Evolutionary conservation across 208 protist species (phyloP).

Genomic region (Acanthamoeba divionensis): DNA sequence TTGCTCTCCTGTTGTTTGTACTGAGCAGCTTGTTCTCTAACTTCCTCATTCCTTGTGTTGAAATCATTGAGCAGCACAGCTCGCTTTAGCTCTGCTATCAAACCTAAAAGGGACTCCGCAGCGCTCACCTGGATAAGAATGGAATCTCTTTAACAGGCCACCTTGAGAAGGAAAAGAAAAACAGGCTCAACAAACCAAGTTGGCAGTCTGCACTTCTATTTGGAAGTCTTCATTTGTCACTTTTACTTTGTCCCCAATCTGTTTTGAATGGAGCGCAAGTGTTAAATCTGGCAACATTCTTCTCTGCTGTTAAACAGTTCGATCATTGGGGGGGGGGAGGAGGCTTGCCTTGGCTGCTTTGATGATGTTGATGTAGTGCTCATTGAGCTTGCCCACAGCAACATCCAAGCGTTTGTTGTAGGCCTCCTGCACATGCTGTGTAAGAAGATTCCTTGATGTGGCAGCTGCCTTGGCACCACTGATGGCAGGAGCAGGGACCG

Average conservation of each 20-base stretch:
- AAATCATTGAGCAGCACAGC: conserved; percentile 39
- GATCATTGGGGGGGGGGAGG: not conserved
- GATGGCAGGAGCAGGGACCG: too few species aligned
- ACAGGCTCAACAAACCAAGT: not conserved
- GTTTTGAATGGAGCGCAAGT: not conserved
- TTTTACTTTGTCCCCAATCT: conserved; percentile 3
- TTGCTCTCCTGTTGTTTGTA: too few species aligned
- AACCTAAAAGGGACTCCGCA: not conserved
- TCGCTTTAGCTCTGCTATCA: conserved; percentile 42
- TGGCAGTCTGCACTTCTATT: not conserved
- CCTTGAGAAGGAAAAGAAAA: not conserved
- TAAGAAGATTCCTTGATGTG: too few species aligned
- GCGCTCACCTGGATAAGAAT: not conserved
- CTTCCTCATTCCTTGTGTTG: not conserved
- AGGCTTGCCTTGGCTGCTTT: not conserved
- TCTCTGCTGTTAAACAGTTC: not conserved
- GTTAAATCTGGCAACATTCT: not conserved
- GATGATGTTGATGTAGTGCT: conserved; percentile 24
- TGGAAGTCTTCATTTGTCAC: not conserved
- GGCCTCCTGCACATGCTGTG: not conserved
- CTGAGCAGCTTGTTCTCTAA: too few species aligned
- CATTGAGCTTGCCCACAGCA: not conserved
- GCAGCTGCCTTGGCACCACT: too few species aligned
- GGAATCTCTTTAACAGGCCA: not conserved
- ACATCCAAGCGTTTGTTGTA: conserved; percentile 19